Percentiles rank a stretch among this genome's conserved stretches.
phyloP scores from a whole-genome alignment of 192 early-diverging fungal genomes.

The Funneliformis mosseae region DNA sequence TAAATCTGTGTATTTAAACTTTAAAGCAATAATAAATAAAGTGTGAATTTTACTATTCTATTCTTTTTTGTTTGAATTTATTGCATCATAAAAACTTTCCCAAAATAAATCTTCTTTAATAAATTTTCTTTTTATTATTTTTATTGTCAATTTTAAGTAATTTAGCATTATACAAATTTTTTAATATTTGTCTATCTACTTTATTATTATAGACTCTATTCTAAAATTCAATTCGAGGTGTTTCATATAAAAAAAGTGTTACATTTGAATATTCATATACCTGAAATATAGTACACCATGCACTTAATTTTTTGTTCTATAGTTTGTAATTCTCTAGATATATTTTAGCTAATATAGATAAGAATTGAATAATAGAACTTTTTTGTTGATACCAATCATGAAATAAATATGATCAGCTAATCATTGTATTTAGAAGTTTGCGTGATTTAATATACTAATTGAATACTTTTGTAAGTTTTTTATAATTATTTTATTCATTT shows the following conservation, averaged over 20 bases:
- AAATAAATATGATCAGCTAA: neutral
- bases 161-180: no score
- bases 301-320: neutral
- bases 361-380: neutral
- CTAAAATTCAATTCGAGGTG: neutral
- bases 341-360: neutral
- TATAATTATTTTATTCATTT: neutral
- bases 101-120: neutral
- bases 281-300: neutral
- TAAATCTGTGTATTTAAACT: no score
- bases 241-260: neutral
- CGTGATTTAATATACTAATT: neutral
- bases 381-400: constrained; percentile 4
- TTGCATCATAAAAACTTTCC: neutral
- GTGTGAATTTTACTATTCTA: neutral
- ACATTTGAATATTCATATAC: neutral
- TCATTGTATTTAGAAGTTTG: neutral
- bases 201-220: neutral
- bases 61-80: neutral
- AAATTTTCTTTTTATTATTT: no score
- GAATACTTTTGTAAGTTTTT: neutral
- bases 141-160: neutral
- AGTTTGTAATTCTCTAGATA: neutral
- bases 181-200: neutral
- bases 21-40: neutral